These are phyloP conservation scores for Fusarium nanum DNA, from an alignment of 2,329 filamentous ascomycete genomes.

Conservation along the genomic window DNA sequence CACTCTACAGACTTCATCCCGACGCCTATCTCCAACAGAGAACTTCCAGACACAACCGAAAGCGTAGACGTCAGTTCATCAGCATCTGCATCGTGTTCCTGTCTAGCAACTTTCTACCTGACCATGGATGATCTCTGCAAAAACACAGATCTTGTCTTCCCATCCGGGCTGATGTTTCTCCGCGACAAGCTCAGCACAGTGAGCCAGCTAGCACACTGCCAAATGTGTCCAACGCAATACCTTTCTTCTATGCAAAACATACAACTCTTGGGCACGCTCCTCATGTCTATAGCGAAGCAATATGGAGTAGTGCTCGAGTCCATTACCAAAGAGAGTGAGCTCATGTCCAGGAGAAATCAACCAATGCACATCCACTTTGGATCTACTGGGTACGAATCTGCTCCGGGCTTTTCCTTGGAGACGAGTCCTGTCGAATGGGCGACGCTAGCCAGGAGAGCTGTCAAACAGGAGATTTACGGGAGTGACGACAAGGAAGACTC, in stretches of 20 bases:
- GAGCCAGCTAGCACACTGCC: background rate
- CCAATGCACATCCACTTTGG: background rate
- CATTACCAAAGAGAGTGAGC: background rate
- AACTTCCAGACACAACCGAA: fast-evolving
- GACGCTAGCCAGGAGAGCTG: background rate
- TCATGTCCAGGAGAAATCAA: fast-evolving
- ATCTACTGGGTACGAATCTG: fast-evolving
- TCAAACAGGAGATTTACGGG: background rate
- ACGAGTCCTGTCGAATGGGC: background rate
- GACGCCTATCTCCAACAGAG: background rate
- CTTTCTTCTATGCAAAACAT: conserved; percentile 12
- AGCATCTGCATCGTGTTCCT: background rate
- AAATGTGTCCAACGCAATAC: background rate
- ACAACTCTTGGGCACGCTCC: background rate
- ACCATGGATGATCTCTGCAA: conserved; percentile 5
- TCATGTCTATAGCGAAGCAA: conserved; percentile 2
- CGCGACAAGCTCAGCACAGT: background rate
- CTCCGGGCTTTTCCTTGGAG: fast-evolving
- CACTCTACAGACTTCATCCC: fast-evolving
- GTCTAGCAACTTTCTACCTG: conserved; percentile 6
- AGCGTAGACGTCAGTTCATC: no score
- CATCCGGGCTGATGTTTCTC: background rate
- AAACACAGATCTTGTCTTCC: background rate
- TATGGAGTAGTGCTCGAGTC: background rate
- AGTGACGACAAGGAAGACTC: background rate